Evolutionary conservation across 2,329 filamentous ascomycete genomes (phyloP).

Genomic region (Sclerotinia trifoliorum): DNA sequence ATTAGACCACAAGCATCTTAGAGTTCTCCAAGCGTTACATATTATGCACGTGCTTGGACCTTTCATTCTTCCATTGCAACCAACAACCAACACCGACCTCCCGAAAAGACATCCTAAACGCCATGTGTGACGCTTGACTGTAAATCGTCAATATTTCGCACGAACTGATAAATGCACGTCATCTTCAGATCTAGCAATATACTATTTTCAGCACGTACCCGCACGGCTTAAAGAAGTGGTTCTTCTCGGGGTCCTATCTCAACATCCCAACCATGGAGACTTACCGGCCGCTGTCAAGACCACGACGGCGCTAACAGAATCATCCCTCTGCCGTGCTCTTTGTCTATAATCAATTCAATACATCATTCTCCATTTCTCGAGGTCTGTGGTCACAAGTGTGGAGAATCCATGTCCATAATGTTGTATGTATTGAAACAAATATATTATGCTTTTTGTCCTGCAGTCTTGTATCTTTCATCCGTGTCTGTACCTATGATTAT

Average conservation of each 20-base stretch:
- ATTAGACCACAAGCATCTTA: not conserved
- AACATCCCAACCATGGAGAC: not conserved
- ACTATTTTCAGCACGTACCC: constrained; percentile 15
- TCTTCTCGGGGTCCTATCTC: not conserved
- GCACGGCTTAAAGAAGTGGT: constrained; percentile 12
- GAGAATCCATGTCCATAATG: constrained; percentile 8
- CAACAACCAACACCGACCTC: not conserved
- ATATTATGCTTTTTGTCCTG: not conserved
- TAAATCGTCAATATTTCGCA: not conserved
- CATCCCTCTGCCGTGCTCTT: not conserved
- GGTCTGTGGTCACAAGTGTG: not conserved
- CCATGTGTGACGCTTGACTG: constrained; percentile 5
- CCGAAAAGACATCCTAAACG: constrained; percentile 2
- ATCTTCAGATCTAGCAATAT: constrained; percentile 9
- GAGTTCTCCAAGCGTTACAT: not conserved
- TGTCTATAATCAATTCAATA: not conserved
- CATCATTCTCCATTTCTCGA: not conserved
- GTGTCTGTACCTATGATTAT: not conserved
- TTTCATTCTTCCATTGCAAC: not conserved
- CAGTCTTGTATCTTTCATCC: not conserved
- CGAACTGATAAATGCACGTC: constrained; percentile 5
- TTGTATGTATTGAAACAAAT: not conserved
- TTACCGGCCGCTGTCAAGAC: constrained; percentile 4
- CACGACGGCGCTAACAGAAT: constrained; percentile 2
- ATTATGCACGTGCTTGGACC: constrained; percentile 14